Base-by-base conservation (phyloP, 2,329 filamentous ascomycete species). In the Fusarium luffae region DNA sequence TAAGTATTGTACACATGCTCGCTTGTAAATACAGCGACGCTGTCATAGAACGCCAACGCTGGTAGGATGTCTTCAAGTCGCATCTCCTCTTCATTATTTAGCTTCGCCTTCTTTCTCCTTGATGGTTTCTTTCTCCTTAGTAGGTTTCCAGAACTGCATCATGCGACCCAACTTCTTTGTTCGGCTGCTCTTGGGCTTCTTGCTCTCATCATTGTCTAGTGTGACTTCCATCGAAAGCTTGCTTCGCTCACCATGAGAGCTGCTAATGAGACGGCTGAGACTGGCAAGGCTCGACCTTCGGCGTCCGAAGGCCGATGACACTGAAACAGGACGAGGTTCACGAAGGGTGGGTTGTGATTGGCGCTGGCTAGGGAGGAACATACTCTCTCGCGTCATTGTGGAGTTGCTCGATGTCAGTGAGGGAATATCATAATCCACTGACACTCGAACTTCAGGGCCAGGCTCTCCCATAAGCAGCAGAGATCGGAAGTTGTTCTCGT, bases 101-200 rank as follows among this genome's bases (percentile, higher is more conserved):
- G 79, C 55, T 34, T 75, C 63, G 5, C 63, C 70, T 40, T 81
- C 77, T 68, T 85, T 85, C 42, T 82, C 77, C 65, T 85, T 85
- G 75, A 85, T 89, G 14, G 85, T 83, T 28, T 81, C 77, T 66
- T 85, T 85, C 44, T 82, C 77, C 66, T 85, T 85, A 74, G 85
- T 89, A 12, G 85, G 83, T 79, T 91, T 93, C 91, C 91, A 94
- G 78, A 94, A 94, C 73, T 91, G 89, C 85, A 93, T 89, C 82
- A 94, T 85, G 54, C 91, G 90, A 77, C 92, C 91, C 40, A 94
- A 80, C 30, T 91, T 86, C 77, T 89, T 92, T 40, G 88, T 83
- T 77, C 89, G 92, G 83, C 90, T 92, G 25, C 73, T 75, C 77
- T 88, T 89, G 10, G 77, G 72, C 82, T 85, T 87, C 74, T 87